phyloP scores from a whole-genome alignment of 192 early-diverging fungal genomes.

The Linnemannia zychae region DNA sequence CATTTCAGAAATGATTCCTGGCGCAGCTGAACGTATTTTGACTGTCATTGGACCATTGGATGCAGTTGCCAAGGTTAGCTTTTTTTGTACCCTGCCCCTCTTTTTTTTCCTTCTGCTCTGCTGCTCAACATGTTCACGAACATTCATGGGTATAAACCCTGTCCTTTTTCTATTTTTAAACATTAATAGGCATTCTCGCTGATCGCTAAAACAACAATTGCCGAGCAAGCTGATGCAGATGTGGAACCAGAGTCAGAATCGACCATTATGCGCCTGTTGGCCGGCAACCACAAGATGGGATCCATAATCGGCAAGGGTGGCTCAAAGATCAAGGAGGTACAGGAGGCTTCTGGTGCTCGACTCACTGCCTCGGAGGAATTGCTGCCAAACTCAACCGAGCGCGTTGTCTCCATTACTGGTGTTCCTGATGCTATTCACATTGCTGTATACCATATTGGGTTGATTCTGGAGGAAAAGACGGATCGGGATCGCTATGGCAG shows the following conservation, averaged over 20 bases:
- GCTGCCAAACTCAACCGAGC: conserved; percentile 92
- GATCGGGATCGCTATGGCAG: conserved; percentile 62
- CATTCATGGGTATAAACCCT: not conserved
- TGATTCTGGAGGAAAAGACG: conserved; percentile 75
- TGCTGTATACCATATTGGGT: conserved; percentile 83
- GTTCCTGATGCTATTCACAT: conserved; percentile 83
- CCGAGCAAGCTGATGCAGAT: conserved; percentile 66
- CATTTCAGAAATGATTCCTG: conserved; percentile 87
- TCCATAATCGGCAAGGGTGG: conserved; percentile 91
- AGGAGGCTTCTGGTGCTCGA: conserved; percentile 84
- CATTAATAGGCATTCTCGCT: conserved; percentile 76
- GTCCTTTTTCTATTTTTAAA: not conserved
- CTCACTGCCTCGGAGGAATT: conserved; percentile 86
- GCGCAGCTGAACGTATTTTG: conserved; percentile 77
- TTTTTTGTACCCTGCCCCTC: not conserved
- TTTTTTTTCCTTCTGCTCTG: not conserved
- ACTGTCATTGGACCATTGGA: conserved; percentile 77
- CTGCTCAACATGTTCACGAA: not conserved
- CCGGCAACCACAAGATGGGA: conserved; percentile 89
- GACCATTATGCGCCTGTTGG: conserved; percentile 82
- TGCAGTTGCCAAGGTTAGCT: conserved; percentile 72
- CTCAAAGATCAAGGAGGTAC: conserved; percentile 90
- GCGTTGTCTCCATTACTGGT: conserved; percentile 85
- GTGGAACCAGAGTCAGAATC: conserved; percentile 52
- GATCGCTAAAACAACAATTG: conserved; percentile 77